Conservation (phyloP, 2,329 filamentous ascomycete genomes). For the Emergomyces pasteurianus region DNA sequence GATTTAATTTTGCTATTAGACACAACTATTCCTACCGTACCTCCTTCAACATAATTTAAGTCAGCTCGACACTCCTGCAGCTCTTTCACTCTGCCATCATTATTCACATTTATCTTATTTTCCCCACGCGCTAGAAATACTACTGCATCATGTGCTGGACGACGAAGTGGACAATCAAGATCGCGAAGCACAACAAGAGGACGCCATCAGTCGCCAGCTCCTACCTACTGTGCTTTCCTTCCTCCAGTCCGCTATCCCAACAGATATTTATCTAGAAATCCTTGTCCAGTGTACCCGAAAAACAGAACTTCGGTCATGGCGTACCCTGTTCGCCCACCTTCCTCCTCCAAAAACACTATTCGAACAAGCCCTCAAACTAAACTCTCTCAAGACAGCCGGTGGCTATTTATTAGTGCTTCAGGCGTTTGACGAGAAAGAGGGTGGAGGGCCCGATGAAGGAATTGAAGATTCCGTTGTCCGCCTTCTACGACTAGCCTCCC, state of each 20-base stretch:
- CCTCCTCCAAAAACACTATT: slow-evolving; percentile 86
- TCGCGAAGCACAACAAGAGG: slow-evolving; percentile 11
- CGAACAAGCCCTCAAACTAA: slow-evolving; percentile 76
- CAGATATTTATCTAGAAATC: slow-evolving; percentile 69
- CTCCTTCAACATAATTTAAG: slow-evolving; percentile 68
- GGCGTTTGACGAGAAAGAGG: slow-evolving; percentile 50
- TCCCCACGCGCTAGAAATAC: slow-evolving; percentile 78
- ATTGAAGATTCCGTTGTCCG: slow-evolving; percentile 53
- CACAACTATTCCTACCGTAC: slow-evolving; percentile 84
- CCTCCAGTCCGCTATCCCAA: slow-evolving; percentile 60
- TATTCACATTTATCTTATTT: slow-evolving; percentile 87
- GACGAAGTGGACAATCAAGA: slow-evolving; percentile 68
- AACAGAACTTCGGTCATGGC: slow-evolving; percentile 90
- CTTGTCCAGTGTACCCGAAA: slow-evolving; percentile 95
- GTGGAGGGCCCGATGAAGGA: slow-evolving; percentile 39
- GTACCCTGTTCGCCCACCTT: slow-evolving; percentile 80
- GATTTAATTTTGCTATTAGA: slow-evolving; percentile 40
- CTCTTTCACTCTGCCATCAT: slow-evolving; percentile 68
- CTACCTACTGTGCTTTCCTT: slow-evolving; percentile 46
- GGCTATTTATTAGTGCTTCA: slow-evolving; percentile 94
- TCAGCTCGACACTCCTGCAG: slow-evolving; percentile 64
- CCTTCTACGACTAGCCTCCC: slow-evolving; percentile 66
- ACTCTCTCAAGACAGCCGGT: slow-evolving; percentile 84
- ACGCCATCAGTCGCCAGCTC: slow-evolving; percentile 16
- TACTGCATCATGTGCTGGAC: slow-evolving; percentile 86